A percentile compares a stretch with the other conserved stretches of the same genome.
These are phyloP conservation scores for Pichia thaimueangensis DNA, from an alignment of 805 yeast species.

Conservation along the genomic window DNA sequence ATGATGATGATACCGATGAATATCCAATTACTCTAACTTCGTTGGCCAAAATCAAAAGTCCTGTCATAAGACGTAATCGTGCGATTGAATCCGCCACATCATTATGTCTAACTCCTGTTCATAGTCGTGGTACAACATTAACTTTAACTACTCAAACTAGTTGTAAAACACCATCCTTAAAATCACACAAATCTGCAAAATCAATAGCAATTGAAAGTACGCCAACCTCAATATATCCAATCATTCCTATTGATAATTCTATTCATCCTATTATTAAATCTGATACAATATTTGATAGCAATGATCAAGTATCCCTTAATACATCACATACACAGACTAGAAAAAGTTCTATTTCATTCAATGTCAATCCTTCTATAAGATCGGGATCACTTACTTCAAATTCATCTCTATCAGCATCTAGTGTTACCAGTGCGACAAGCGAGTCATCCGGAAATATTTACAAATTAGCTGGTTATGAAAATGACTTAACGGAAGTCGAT, in stretches of 20 bases:
- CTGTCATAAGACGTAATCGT: constrained; percentile 2
- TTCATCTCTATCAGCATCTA: constrained; percentile 5
- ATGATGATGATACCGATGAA: constrained; percentile 14
- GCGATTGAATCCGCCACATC: constrained; percentile 11
- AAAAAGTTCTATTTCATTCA: constrained; percentile 26
- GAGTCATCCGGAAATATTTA: neutral
- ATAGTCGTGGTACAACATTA: constrained; percentile 14
- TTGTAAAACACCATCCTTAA: constrained; percentile 8
- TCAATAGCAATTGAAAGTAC: too few species aligned
- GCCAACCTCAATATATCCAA: too few species aligned
- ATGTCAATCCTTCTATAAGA: constrained; percentile 16
- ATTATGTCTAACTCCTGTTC: constrained; percentile 13
- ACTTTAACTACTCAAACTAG: constrained; percentile 12
- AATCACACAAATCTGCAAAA: constrained; percentile 4
- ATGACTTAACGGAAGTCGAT: constrained; percentile 7
- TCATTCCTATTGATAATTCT: too few species aligned
- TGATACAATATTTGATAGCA: too few species aligned
- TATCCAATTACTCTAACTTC: constrained; percentile 10
- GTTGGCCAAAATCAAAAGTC: constrained; percentile 2
- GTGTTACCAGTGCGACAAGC: constrained; percentile 6
- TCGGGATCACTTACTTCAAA: constrained; percentile 22
- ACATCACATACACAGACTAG: constrained; percentile 20
- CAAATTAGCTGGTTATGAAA: neutral
- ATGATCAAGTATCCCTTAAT: neutral
- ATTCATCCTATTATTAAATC: too few species aligned